phyloP scores from a whole-genome alignment of 129 eudicot species.

The Pseudognaphalium luteoalbum region DNA sequence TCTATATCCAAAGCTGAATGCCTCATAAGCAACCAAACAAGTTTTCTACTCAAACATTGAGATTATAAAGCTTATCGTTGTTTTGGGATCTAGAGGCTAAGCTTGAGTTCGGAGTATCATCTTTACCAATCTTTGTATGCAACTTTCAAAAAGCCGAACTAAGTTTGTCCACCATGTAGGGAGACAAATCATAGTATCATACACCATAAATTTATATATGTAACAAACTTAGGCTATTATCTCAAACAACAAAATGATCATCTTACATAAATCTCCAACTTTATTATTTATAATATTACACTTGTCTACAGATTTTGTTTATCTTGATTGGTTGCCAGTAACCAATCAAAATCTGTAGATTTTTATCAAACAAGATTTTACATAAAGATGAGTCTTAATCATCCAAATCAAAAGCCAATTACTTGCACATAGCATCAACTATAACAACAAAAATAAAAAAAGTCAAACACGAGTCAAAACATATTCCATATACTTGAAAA shows the following conservation, averaged over 20 bases:
- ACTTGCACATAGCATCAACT: neutral
- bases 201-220: neutral
- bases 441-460: neutral
- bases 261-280: neutral
- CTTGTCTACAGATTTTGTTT: neutral
- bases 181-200: constrained; percentile 10
- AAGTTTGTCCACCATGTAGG: neutral
- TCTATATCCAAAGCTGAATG: neutral
- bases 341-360: neutral
- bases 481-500: neutral
- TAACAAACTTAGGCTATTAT: neutral
- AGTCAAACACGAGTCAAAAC: neutral
- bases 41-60: neutral
- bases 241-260: neutral
- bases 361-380: neutral
- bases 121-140: neutral
- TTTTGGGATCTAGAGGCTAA: neutral
- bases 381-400: neutral
- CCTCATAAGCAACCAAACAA: neutral
- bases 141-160: neutral
- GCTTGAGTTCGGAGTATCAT: neutral
- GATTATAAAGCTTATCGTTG: neutral
- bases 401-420: neutral
- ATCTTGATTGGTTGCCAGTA: neutral
- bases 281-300: too few species aligned